Evolutionary conservation across 2,329 filamentous ascomycete genomes (phyloP), one percentile per base, ranked within the genome.

Genomic region (Cladobotryum protrusum): DNA sequence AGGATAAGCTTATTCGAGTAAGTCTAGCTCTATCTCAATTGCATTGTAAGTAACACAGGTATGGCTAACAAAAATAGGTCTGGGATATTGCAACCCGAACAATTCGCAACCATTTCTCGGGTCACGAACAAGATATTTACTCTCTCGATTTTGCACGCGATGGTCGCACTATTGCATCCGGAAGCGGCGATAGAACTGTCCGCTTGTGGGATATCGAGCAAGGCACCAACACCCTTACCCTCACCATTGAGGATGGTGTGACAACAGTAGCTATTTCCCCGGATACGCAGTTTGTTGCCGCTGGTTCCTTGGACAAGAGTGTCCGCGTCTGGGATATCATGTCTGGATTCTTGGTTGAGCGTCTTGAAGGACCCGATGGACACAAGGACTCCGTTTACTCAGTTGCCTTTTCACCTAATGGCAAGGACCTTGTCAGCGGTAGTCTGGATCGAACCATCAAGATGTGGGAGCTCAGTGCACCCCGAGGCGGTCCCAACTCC

Each of bases 101-200:
- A 8, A 97, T 99, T 65, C 88, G 90, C 62, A 89, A 93, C 65
- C 89, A 89, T 36, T 97, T 99, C 71, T 79, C 85, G n/a, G 93
- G 93, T 19, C 93, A 99, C 69, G 93, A 99, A 69, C 92, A 99
- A 70, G 93, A 99, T 59, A 99, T 99, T 56, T 97, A 97, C 71
- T 95, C 89, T 5, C 77, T 97, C 4, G 93, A 97, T 70, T 99
- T 96, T 68, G 88, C 92, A 32, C 85, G 89, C 39, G 95, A 96
- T 60, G 92, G 92, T 35, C 86, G 89, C 48, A 90, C 90, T 51
- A 97, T 99, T 61, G 93, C 92, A 5, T 97, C 93, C 7, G 93
- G 93, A 43, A 95, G 89, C 67, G 93, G 93, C 50, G 93, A 99
- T 62, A 80, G 93, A 59, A 96, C 90, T 14, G 93, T 97, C 49